Evolutionary conservation across 306 rosid genomes (phyloP).

Genomic region (Benincasa hispida): DNA sequence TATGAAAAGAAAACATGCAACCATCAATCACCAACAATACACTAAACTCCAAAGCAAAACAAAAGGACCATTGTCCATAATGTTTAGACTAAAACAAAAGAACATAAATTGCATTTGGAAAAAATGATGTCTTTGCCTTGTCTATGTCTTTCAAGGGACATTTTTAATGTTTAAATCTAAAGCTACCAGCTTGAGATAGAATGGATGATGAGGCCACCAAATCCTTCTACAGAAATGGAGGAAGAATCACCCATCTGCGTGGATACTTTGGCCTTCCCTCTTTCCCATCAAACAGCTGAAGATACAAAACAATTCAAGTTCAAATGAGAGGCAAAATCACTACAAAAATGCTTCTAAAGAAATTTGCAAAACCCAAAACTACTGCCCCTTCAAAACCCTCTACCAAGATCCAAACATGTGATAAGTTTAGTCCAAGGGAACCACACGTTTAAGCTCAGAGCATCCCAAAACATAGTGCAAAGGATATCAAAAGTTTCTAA

Average conservation of each 20-base stretch:
- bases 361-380: too few relatives aligned
- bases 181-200: not conserved
- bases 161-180: not conserved
- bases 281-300: conserved; percentile 92
- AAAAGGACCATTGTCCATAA: not conserved
- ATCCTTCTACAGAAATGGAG: conserved; percentile 61
- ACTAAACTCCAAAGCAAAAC: not conserved
- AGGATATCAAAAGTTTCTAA: not conserved
- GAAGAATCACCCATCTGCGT: conserved; percentile 85
- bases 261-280: conserved; percentile 89
- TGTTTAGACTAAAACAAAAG: not conserved
- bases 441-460: not conserved
- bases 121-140: not conserved
- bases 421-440: not conserved
- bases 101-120: not conserved
- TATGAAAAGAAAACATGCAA: not conserved
- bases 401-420: not conserved
- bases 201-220: not conserved
- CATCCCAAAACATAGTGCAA: not conserved
- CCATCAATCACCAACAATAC: not conserved
- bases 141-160: not conserved
- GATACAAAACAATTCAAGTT: not conserved
- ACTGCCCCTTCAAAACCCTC: not conserved
- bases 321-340: not conserved
- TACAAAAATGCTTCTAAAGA: not conserved